Percentiles rank a stretch among this genome's conserved stretches.
Conservation (phyloP, 345 rosid species). For the Populus simonii region DNA sequence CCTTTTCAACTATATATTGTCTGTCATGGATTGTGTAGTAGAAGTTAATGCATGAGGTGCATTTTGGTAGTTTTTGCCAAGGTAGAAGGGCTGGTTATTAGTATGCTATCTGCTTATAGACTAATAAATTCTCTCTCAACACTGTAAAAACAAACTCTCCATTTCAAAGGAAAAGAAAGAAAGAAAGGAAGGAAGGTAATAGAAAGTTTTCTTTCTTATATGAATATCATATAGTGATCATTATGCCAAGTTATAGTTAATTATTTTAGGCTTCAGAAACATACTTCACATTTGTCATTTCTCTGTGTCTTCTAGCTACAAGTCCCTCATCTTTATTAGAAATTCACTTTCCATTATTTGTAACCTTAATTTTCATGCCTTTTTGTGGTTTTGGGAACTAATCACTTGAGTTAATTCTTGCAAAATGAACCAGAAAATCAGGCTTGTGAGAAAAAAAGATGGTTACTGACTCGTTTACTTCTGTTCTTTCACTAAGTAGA, state of each 20-base stretch:
- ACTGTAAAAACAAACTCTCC: background rate
- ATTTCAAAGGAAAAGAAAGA: background rate
- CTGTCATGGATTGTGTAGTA: background rate
- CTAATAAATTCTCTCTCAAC: background rate
- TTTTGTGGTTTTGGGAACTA: constrained; percentile 7
- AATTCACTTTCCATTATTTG: background rate
- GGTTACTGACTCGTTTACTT: background rate
- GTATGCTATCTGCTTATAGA: background rate
- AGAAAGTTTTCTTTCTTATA: background rate
- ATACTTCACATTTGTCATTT: constrained; percentile 4
- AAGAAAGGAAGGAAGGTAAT: background rate
- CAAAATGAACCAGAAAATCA: background rate
- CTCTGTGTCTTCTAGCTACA: constrained; percentile 12
- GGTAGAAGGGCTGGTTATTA: background rate
- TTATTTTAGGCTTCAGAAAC: constrained; percentile 16
- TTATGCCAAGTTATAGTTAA: background rate
- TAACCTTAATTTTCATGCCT: background rate
- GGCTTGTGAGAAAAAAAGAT: background rate
- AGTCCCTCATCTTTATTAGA: background rate
- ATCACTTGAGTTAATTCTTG: background rate
- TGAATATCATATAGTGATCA: background rate
- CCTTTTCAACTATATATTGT: background rate
- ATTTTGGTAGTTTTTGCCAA: constrained; percentile 4
- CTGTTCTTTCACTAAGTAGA: background rate
- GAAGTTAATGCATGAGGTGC: background rate